phyloP scores from a whole-genome alignment of 2,329 filamentous ascomycete species.

The Ceratocystis lukuohia region DNA sequence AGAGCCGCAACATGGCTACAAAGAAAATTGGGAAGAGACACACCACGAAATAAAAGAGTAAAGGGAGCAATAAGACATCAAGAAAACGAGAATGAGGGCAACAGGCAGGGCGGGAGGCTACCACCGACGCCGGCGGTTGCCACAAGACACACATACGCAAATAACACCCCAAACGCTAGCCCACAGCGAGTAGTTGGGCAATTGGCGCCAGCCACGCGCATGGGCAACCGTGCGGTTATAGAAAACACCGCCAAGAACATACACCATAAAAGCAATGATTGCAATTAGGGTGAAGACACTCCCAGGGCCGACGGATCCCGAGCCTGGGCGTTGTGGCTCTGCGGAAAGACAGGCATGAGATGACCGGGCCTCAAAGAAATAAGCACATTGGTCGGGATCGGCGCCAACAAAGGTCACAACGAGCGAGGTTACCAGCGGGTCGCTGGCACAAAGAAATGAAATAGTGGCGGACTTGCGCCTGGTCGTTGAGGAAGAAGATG shows the following conservation, averaged over 20 bases:
- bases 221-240: slow-evolving; percentile 93
- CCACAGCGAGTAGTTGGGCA: slow-evolving; percentile 92
- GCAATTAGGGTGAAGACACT: slow-evolving; percentile 81
- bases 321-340: slow-evolving; percentile 57
- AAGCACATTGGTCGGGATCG: slow-evolving; percentile 80
- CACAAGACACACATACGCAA: slow-evolving; percentile 19
- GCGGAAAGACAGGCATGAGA: slow-evolving; percentile 60
- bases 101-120: slow-evolving; percentile 1
- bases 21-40: slow-evolving; percentile 11
- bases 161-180: slow-evolving; percentile 51
- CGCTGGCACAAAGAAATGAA: slow-evolving; percentile 83
- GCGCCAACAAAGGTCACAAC: slow-evolving; percentile 69
- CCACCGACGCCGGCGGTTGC: slow-evolving; percentile 17
- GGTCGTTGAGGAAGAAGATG: neutral
- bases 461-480: slow-evolving; percentile 71
- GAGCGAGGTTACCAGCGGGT: slow-evolving; percentile 54
- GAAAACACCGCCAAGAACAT: slow-evolving; percentile 81
- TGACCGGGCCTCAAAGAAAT: slow-evolving; percentile 88
- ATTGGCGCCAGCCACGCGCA: slow-evolving; percentile 84
- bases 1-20: neutral
- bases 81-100: neutral
- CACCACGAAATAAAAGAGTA: neutral
- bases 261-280: slow-evolving; percentile 64
- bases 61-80: slow-evolving; percentile 6
- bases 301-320: slow-evolving; percentile 48